A percentile compares a stretch with the other conserved stretches of the same genome.
Conservation (phyloP, 2,329 filamentous ascomycete species). For the Phialophora macrospora region DNA sequence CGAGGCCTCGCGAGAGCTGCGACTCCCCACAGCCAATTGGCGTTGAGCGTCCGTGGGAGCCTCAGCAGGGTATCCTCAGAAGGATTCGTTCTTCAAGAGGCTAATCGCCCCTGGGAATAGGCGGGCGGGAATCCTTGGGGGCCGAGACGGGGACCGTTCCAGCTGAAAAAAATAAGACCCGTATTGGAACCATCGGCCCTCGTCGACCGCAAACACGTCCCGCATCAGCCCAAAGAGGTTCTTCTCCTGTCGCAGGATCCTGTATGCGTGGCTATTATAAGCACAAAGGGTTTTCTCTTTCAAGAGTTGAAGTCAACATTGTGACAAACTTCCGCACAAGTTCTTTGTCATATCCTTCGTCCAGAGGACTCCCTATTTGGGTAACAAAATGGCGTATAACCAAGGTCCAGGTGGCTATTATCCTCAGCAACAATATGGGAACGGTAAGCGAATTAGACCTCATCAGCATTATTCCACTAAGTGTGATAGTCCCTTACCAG, state of each 20-base stretch:
- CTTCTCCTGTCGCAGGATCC: neutral
- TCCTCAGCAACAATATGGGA: slow-evolving; percentile 15
- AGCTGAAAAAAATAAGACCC: slow-evolving; percentile 5
- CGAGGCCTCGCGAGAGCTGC: neutral
- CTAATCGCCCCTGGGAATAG: neutral
- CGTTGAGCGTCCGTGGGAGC: neutral
- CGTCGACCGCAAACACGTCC: neutral
- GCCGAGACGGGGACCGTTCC: slow-evolving; percentile 11
- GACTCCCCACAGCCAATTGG: neutral
- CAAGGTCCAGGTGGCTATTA: slow-evolving; percentile 11
- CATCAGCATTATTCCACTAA: neutral
- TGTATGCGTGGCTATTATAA: slow-evolving; percentile 4
- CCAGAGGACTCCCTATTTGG: neutral
- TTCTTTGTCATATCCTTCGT: slow-evolving; percentile 1
- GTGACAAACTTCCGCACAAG: neutral
- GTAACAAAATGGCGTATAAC: slow-evolving; percentile 18
- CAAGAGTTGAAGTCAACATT: neutral
- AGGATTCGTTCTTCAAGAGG: neutral
- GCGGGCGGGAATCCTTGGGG: neutral
- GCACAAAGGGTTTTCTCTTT: slow-evolving; percentile 5
- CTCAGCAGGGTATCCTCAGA: neutral
- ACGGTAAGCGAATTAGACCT: slow-evolving; percentile 2
- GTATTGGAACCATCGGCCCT: neutral
- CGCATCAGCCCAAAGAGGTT: neutral
- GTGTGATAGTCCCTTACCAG: slow-evolving; percentile 14